These are phyloP conservation scores for Corymbia citriodora DNA, from an alignment of 441 rosid genomes.

Conservation along the genomic window DNA sequence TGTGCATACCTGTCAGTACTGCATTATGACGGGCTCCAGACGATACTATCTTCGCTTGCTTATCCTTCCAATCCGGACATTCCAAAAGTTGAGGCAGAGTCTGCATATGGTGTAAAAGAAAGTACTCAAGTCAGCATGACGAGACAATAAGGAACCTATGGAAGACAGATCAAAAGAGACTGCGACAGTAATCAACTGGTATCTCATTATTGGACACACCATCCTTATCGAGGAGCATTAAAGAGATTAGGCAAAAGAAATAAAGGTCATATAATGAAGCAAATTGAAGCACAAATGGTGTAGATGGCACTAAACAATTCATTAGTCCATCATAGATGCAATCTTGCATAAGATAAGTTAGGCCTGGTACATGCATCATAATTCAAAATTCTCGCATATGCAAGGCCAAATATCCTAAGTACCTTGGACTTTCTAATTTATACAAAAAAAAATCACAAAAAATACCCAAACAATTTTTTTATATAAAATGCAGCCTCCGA, in stretches of 20 bases:
- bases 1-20: constrained; percentile 50
- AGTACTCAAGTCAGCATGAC: neutral
- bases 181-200: neutral
- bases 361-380: neutral
- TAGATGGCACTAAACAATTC: neutral
- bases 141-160: neutral
- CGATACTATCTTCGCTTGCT: constrained; percentile 40
- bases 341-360: neutral
- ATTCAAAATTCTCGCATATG: neutral
- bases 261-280: neutral
- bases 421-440: neutral
- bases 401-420: neutral
- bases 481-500: neutral
- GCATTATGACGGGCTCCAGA: constrained; percentile 77
- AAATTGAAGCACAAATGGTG: neutral
- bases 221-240: neutral
- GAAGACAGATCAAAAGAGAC: neutral
- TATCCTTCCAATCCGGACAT: constrained; percentile 39
- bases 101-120: constrained; percentile 17
- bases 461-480: neutral
- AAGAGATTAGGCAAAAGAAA: neutral
- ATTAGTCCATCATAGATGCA: neutral
- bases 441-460: neutral
- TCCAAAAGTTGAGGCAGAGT: constrained; percentile 53
- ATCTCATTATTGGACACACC: neutral